Conservation (phyloP, 805 yeast genomes). For the Candida glaebosa region DNA sequence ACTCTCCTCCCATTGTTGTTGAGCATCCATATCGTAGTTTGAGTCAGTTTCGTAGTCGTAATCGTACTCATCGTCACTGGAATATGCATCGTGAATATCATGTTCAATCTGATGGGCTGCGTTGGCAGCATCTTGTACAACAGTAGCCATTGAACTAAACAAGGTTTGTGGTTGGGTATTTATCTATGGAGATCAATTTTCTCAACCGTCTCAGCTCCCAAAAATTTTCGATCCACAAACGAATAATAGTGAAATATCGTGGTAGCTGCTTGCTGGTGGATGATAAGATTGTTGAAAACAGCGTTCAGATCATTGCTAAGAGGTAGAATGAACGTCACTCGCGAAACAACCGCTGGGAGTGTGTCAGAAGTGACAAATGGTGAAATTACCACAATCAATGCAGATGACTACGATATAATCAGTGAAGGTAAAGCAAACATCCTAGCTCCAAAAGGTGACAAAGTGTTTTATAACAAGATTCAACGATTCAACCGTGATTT, state of each 20-base stretch:
- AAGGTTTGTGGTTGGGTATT: neutral
- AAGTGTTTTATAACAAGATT: conserved; percentile 91
- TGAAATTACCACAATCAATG: conserved; percentile 8
- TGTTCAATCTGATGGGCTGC: neutral
- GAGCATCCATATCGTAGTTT: conserved; percentile 43
- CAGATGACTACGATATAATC: conserved; percentile 31
- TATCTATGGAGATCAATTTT: neutral
- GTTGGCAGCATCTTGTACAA: neutral
- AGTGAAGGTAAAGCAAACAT: conserved; percentile 84
- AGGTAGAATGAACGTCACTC: neutral
- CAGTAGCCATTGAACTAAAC: neutral
- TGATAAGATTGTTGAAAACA: conserved; percentile 1
- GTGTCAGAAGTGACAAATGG: neutral
- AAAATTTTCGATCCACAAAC: neutral
- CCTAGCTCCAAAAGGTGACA: conserved; percentile 73
- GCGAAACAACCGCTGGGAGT: neutral
- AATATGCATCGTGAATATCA: conserved; percentile 1
- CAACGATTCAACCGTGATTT: conserved; percentile 96
- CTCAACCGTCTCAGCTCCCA: neutral
- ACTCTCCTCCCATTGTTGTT: conserved; percentile 73
- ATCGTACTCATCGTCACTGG: conserved; percentile 11
- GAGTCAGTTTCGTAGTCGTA: conserved; percentile 14
- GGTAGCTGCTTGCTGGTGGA: conserved; percentile 1
- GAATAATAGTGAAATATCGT: neutral
- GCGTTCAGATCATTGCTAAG: conserved; percentile 1